Evolutionary conservation across 1,284 basidiomycete species (phyloP), one percentile per base, ranked within the genome.

Genomic region (Puccinia sorghi): DNA sequence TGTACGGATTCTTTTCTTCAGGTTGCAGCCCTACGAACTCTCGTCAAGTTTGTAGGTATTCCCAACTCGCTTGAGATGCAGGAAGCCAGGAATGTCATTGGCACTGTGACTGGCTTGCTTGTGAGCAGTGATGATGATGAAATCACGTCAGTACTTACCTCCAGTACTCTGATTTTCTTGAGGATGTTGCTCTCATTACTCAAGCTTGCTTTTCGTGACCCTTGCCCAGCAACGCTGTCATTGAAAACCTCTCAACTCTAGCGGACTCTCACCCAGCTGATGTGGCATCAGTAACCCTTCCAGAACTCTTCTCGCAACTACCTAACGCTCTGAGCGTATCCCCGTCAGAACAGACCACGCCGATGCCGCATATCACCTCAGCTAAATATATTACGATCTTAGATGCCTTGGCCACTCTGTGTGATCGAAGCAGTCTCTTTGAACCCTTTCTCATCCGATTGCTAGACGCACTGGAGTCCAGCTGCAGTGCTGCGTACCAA

Each of bases 371-470:
- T 37, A 20, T 39, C 11, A 46, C 63, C 46, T 37, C 50, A 27
- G 46, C 52, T 27, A 32, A 66, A 87, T 91, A 89, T 83, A 91
- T 92, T 86, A 88, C 88, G 22, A 89, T 89, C 17, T 88, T 99
- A 43, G 86, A 88, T 1, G 89, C 91, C 3, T 88, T 99, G 37
- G 88, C 89, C 54, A 88, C 87, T 13, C 88, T 99, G 15, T 96
- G 93, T 83, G 84, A 89, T 2, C 89, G 91, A 63, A 87, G 91
- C 0, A 87, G 89, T 27, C 87, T 98, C 37, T 98, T 97, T 84
- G 93, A 94, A 83, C 90, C 88, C 7, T 88, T 98, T 41, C 89
- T 93, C 54, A 88, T 93, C 63, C 89, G 92, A 27, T 86, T 98
- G 13, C 89, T 88, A 0, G 90, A 91, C 1, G 93, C 93, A 84